phyloP scores from a whole-genome alignment of 2,329 filamentous ascomycete genomes.

The Fusarium nisikadoi region DNA sequence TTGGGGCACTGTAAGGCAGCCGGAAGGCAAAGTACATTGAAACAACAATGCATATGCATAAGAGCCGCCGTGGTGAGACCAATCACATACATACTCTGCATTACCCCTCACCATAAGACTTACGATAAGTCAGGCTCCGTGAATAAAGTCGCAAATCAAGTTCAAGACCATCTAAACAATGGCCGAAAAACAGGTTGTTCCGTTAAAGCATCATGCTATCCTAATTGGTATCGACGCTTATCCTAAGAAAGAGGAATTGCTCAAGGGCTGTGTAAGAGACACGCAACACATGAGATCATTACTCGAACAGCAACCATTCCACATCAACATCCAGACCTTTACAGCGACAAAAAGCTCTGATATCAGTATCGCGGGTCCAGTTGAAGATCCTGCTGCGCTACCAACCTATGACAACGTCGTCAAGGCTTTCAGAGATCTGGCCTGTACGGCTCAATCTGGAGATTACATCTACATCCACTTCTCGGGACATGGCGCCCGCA shows the following conservation, averaged over 20 bases:
- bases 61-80: background rate
- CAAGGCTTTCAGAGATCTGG: background rate
- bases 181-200: background rate
- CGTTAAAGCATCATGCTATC: background rate
- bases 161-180: background rate
- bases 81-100: background rate
- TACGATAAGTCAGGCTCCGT: background rate
- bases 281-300: conserved; percentile 1
- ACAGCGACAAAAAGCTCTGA: background rate
- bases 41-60: background rate
- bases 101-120: background rate
- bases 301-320: background rate
- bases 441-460: background rate
- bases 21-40: background rate
- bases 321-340: background rate
- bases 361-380: background rate
- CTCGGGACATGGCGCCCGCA: conserved; percentile 7
- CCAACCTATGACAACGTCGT: background rate
- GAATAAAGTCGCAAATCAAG: background rate
- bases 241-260: background rate
- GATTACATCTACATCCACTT: conserved; percentile 14
- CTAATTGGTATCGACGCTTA: conserved; percentile 25
- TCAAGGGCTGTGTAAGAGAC: conserved; percentile 21
- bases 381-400: background rate
- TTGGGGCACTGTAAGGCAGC: background rate